Conservation (phyloP, 345 rosid genomes). For the Excoecaria agallocha region DNA sequence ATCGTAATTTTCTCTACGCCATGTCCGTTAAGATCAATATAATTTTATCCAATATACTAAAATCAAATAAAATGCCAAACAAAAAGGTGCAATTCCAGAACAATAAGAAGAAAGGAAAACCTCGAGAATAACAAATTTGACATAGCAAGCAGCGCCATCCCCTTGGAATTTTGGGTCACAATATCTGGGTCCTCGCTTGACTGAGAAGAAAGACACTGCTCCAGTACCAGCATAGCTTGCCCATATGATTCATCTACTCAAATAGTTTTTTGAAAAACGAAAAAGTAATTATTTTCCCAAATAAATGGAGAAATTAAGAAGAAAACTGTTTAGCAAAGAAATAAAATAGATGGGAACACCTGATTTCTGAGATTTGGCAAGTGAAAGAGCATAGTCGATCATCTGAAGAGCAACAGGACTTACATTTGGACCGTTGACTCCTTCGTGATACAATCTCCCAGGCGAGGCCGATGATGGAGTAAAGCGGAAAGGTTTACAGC, state of each 20-base stretch:
- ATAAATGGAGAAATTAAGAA: not conserved
- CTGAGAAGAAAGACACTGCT: conserved; percentile 73
- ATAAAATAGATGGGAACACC: conserved; percentile 29
- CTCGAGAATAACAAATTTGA: conserved; percentile 65
- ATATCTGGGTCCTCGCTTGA: conserved; percentile 41
- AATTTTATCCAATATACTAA: not conserved
- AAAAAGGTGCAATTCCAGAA: not conserved
- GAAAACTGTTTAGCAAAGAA: not conserved
- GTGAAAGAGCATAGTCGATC: conserved; percentile 83
- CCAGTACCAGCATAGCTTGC: conserved; percentile 77
- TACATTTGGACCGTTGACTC: conserved; percentile 37
- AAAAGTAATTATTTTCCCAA: not conserved
- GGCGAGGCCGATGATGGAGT: conserved; percentile 16
- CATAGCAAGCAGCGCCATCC: conserved; percentile 76
- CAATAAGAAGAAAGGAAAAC: conserved; percentile 28
- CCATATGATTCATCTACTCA: conserved; percentile 62
- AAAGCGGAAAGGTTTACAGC: conserved; percentile 9
- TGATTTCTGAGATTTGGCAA: conserved; percentile 66
- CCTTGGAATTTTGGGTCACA: conserved; percentile 47
- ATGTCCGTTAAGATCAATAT: conserved; percentile 7
- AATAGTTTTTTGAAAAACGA: not conserved
- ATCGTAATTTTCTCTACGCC: conserved; percentile 47
- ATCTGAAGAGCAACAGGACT: conserved; percentile 79
- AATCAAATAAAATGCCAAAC: not conserved
- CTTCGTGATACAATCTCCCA: conserved; percentile 49